A percentile compares a stretch with the other conserved stretches of the same genome.
phyloP scores from a whole-genome alignment of 805 yeast species.

The Grigorovia yakushimaensis region DNA sequence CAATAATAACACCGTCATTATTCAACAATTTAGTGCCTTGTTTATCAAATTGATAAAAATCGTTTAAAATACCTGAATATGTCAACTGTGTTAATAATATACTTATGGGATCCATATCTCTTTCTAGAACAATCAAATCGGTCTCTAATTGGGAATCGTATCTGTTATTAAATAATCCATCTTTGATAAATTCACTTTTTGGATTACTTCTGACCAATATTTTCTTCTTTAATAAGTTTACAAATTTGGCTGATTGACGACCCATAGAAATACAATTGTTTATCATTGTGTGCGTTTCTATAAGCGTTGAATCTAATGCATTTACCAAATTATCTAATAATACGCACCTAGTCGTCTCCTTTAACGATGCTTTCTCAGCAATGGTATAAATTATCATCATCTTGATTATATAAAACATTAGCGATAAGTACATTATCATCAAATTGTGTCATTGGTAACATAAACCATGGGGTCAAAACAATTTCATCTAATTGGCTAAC shows the following conservation, averaged over 20 bases:
- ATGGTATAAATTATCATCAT: slow-evolving; percentile 19
- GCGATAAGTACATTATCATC: slow-evolving; percentile 22
- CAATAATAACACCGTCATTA: slow-evolving; percentile 13
- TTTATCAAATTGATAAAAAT: slow-evolving; percentile 43
- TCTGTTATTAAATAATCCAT: slow-evolving; percentile 25
- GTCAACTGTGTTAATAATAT: slow-evolving; percentile 68
- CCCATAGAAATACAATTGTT: slow-evolving; percentile 24
- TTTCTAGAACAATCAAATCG: slow-evolving; percentile 69
- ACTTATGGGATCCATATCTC: slow-evolving; percentile 65
- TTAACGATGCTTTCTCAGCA: slow-evolving; percentile 15
- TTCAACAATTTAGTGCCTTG: slow-evolving; percentile 26
- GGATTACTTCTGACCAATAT: slow-evolving; percentile 7
- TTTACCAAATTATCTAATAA: slow-evolving; percentile 22
- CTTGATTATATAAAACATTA: slow-evolving; percentile 15
- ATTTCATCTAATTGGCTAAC: slow-evolving; percentile 13
- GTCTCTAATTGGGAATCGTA: slow-evolving; percentile 41
- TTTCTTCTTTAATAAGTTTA: slow-evolving; percentile 13
- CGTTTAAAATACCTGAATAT: slow-evolving; percentile 76
- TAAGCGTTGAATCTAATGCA: slow-evolving; percentile 15
- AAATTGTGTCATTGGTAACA: slow-evolving; percentile 19
- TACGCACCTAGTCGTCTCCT: slow-evolving; percentile 18
- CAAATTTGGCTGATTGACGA: slow-evolving; percentile 13
- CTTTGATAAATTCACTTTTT: slow-evolving; percentile 17
- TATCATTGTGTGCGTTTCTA: slow-evolving; percentile 15
- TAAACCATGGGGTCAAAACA: slow-evolving; percentile 13